phyloP scores from a whole-genome alignment of 2,329 filamentous ascomycete species.

The Diaporthe australafricana region DNA sequence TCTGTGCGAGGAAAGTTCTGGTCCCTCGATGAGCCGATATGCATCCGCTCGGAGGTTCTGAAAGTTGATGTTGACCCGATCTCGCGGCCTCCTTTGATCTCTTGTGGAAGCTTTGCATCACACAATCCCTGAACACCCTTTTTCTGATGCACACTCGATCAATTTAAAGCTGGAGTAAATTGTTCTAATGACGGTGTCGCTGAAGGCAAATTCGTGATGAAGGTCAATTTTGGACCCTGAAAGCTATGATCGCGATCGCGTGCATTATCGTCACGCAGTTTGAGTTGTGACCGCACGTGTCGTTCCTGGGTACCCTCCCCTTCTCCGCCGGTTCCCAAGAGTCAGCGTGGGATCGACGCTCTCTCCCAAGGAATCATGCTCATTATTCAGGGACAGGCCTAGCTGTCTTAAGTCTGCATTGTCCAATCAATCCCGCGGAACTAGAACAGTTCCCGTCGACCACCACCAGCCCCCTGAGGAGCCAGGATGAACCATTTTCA shows the following conservation, averaged over 20 bases:
- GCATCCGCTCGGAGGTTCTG: not conserved
- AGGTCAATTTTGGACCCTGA: conserved; percentile 7
- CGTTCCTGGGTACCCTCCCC: conserved; percentile 2
- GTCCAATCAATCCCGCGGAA: conserved; percentile 14
- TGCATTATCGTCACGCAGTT: conserved; percentile 5
- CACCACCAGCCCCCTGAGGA: not conserved
- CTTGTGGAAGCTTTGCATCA: no score
- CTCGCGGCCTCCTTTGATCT: not conserved
- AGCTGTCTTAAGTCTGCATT: not conserved
- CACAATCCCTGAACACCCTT: not conserved
- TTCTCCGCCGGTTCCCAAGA: conserved; percentile 7
- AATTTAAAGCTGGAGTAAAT: not conserved
- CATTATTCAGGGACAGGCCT: conserved; percentile 11
- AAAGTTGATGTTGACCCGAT: not conserved
- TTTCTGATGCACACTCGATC: not conserved
- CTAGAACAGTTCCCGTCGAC: conserved; percentile 1
- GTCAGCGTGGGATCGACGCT: not conserved
- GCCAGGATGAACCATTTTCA: conserved; percentile 11
- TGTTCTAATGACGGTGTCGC: not conserved
- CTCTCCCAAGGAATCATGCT: not conserved
- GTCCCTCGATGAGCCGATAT: not conserved
- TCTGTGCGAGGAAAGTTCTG: conserved; percentile 9
- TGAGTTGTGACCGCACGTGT: conserved; percentile 18
- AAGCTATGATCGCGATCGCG: not conserved
- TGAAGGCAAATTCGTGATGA: not conserved